Base-by-base conservation (phyloP, 2,329 filamentous ascomycete genomes). In the Aspergillus vadensis region DNA sequence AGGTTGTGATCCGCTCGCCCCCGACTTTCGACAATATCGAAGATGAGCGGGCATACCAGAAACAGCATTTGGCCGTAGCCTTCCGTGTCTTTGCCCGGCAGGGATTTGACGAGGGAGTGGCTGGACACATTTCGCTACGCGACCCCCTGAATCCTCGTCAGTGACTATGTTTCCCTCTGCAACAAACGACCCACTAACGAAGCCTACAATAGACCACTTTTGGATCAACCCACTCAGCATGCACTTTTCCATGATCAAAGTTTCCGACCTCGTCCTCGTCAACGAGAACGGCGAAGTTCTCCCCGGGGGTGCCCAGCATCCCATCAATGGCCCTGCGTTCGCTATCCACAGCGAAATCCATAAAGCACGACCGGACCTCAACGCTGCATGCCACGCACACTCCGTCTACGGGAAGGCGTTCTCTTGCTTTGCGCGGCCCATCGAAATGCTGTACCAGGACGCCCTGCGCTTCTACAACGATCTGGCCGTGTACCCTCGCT, bases 401-500 rank as follows among this genome's bases (percentile, higher is more conserved):
- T 76, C 72, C 2, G 74, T 79, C n/a, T 76, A 81, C 58, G 81
- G 80, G 4, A 72, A 79, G 47, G 76, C 79, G 0, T 82, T 76
- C 71, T 79, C 76, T 55, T 69, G 74, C 2, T 73, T 82, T 30
- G 80, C 75, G 4, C 69, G 74, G 3, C 76, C 74, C 10, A 66
- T 82, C 17, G 79, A 82, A 44, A 79, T 76, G 52, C 64, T 81
- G 32, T 80, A 75, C 8, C 80, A 82, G 55, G 71, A 72, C 72
- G 83, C 88, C 3, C 85, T 84, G 69, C 86, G 85, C 66, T 83
- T 91, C 63, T 85, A 89, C 72, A 82, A 86, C 17, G 83, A 50
- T 4, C 64, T 67, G 9, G 57, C 59, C 8, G 65, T 69, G 4
- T 66, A 69, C 21, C 17, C 50, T 5, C 51, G 60, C 2, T 69